phyloP scores from a whole-genome alignment of 345 rosid species.

The Eucalyptus polybractea region DNA sequence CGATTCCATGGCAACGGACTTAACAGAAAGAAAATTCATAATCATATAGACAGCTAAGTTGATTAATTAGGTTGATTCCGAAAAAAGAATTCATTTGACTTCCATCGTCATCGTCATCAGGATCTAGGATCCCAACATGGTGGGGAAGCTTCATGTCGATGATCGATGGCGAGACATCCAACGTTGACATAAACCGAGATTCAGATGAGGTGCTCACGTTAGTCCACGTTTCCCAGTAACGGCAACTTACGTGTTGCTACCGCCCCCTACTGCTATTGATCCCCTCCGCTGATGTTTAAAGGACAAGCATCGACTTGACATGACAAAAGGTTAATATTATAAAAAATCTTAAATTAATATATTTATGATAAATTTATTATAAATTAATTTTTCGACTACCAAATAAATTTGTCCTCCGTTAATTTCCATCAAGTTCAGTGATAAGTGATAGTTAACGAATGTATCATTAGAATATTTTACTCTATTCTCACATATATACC shows the following conservation, averaged over 20 bases:
- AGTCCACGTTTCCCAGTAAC: neutral
- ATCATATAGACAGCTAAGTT: neutral
- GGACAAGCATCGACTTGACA: neutral
- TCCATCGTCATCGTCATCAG: neutral
- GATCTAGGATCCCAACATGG: neutral
- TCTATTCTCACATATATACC: too few relatives aligned
- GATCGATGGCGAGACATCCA: neutral
- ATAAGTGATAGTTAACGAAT: too few relatives aligned
- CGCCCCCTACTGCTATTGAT: neutral
- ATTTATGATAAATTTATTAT: too few relatives aligned
- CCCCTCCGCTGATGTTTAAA: fast-evolving
- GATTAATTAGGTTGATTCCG: neutral
- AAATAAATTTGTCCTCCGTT: too few relatives aligned
- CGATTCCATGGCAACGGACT: neutral
- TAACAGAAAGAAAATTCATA: neutral
- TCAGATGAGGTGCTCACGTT: neutral
- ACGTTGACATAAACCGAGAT: neutral
- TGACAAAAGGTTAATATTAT: neutral
- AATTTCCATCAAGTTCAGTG: fast-evolving
- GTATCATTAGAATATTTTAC: too few relatives aligned
- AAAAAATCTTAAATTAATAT: too few relatives aligned
- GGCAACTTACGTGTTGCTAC: neutral
- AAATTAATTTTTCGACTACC: fast-evolving
- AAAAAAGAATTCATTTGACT: neutral
- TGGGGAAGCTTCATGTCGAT: neutral